Evolutionary conservation across 805 yeast genomes (phyloP).

Genomic region (Nakazawaea ambrosiae): DNA sequence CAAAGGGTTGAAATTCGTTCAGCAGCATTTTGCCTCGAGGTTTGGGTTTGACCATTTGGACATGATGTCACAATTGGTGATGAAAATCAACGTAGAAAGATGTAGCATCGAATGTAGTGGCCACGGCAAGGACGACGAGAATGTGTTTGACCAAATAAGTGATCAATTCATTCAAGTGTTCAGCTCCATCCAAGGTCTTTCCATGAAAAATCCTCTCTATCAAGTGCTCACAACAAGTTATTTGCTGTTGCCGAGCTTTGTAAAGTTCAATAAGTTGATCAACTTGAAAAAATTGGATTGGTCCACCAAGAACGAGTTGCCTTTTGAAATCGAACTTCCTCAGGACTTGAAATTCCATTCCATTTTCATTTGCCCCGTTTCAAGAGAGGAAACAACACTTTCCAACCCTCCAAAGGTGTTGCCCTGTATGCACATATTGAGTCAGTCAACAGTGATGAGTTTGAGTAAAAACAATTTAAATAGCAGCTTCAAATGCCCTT

Average conservation of each 20-base stretch:
- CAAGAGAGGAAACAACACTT: conserved; percentile 55
- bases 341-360: conserved; percentile 49
- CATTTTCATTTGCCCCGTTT: conserved; percentile 64
- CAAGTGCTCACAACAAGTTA: conserved; percentile 44
- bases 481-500: conserved; percentile 59
- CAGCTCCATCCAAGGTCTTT: conserved; percentile 39
- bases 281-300: conserved; percentile 36
- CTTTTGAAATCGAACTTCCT: conserved; percentile 56
- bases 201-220: conserved; percentile 47
- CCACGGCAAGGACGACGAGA: background rate
- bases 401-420: conserved; percentile 56
- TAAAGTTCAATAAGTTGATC: conserved; percentile 40
- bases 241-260: conserved; percentile 44
- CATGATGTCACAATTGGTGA: conserved; percentile 36
- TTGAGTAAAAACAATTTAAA: conserved; percentile 34
- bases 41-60: conserved; percentile 33
- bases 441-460: conserved; percentile 43
- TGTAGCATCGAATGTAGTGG: background rate
- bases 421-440: conserved; percentile 60
- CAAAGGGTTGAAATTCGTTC: conserved; percentile 38
- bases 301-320: conserved; percentile 53
- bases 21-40: conserved; percentile 25
- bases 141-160: conserved; percentile 14
- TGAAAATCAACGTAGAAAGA: conserved; percentile 20
- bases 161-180: conserved; percentile 36